Evolutionary conservation across 2,329 filamentous ascomycete genomes (phyloP).

Genomic region (Chrysoporthe puriensis): DNA sequence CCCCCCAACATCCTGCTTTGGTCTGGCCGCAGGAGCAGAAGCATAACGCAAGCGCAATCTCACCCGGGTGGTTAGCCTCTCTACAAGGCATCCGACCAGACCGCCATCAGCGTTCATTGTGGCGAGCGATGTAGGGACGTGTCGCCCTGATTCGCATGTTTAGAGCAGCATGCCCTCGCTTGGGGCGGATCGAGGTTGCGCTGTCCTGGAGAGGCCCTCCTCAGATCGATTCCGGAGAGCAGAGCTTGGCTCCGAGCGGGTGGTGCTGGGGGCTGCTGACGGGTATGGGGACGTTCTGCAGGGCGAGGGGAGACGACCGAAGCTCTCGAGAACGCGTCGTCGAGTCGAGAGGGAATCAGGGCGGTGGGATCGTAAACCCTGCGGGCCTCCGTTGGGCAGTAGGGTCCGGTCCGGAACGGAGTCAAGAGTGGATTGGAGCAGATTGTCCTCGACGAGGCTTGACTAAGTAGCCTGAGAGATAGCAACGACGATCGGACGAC

Average conservation of each 20-base stretch:
- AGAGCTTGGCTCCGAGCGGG: constrained; percentile 3
- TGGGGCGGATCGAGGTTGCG: constrained; percentile 20
- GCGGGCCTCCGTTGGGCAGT: neutral
- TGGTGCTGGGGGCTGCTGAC: neutral
- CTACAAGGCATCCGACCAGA: constrained; percentile 64
- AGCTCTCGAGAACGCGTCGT: neutral
- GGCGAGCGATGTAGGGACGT: constrained; percentile 33
- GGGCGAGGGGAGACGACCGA: neutral
- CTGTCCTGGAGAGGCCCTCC: constrained; percentile 1
- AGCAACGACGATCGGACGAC: neutral
- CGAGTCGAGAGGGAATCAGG: neutral
- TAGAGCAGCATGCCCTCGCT: constrained; percentile 29
- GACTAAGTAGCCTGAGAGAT: neutral
- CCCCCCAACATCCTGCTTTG: neutral
- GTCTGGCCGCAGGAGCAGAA: constrained; percentile 22
- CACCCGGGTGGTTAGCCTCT: constrained; percentile 66
- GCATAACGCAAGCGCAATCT: constrained; percentile 23
- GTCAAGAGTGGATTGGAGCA: neutral
- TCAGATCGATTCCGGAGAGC: neutral
- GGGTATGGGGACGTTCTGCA: neutral
- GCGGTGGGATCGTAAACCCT: constrained; percentile 6
- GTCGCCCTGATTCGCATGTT: constrained; percentile 37
- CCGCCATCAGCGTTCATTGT: constrained; percentile 63
- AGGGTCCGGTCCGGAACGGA: neutral
- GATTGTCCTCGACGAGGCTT: constrained; percentile 5